Percentiles rank a stretch among this genome's conserved stretches.
These are phyloP conservation scores for Brassica rapa DNA, from an alignment of 345 rosid species.

Conservation along the genomic window DNA sequence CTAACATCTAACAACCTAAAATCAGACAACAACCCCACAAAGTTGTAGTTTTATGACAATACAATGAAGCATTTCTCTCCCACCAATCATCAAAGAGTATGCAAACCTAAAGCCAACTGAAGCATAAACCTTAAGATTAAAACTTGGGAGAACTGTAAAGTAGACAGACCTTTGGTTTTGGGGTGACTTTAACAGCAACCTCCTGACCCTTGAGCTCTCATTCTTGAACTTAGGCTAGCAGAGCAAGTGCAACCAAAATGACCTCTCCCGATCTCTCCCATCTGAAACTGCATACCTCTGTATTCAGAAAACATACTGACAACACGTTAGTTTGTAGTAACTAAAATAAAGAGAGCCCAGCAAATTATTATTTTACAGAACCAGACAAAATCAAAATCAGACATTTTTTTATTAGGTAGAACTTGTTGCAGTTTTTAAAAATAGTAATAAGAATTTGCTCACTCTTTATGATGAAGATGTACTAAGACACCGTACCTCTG, in stretches of 20 bases:
- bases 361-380: neutral
- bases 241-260: neutral
- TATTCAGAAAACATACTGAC: neutral
- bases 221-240: neutral
- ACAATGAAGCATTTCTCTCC: neutral
- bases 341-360: neutral
- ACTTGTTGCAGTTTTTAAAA: neutral
- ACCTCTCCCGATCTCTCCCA: neutral
- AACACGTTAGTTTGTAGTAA: neutral
- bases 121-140: too few species aligned
- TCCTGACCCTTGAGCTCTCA: neutral
- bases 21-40: neutral
- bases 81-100: neutral
- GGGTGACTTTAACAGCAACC: too few species aligned
- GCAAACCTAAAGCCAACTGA: neutral
- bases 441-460: neutral
- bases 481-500: neutral
- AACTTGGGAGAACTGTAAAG: too few species aligned
- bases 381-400: neutral
- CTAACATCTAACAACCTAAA: neutral
- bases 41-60: too few species aligned
- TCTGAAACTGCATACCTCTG: neutral
- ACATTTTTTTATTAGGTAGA: neutral
- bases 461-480: neutral
- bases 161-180: too few species aligned